Conservation (phyloP, 306 rosid species). For the Urtica urens region DNA sequence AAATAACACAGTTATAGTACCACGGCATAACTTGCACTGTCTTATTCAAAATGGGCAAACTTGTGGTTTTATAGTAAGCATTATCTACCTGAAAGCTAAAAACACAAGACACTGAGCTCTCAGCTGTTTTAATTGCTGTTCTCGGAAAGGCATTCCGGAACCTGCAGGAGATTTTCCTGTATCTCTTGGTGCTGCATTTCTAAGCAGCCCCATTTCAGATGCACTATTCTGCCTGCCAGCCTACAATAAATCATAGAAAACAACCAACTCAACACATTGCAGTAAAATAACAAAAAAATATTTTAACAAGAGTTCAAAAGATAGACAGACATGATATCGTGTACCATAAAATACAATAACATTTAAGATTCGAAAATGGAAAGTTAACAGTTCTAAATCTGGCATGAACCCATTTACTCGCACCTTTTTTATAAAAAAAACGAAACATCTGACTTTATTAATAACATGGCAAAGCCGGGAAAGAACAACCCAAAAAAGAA, state of each 20-base stretch:
- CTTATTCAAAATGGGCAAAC: constrained; percentile 9
- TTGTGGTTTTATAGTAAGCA: background rate
- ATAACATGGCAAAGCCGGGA: too few relatives aligned
- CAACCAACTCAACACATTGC: constrained; percentile 17
- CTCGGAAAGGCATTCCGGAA: constrained; percentile 66
- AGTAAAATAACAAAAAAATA: constrained; percentile 10
- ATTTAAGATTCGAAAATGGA: too few relatives aligned
- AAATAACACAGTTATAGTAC: constrained; percentile 18
- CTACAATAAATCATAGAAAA: constrained; percentile 40
- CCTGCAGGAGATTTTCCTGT: constrained; percentile 58
- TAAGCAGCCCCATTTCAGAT: constrained; percentile 46
- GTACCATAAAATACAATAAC: too few relatives aligned
- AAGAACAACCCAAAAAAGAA: too few relatives aligned
- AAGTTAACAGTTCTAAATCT: too few relatives aligned
- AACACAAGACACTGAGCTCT: constrained; percentile 99
- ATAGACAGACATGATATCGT: too few relatives aligned
- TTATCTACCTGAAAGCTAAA: constrained; percentile 79
- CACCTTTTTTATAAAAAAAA: too few relatives aligned
- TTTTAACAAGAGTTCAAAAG: too few relatives aligned
- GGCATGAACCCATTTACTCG: too few relatives aligned
- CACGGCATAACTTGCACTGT: constrained; percentile 6
- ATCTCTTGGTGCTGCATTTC: constrained; percentile 58
- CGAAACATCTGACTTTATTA: too few relatives aligned
- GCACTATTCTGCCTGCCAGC: constrained; percentile 57
- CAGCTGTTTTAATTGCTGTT: constrained; percentile 93